Evolutionary conservation across 2,329 filamentous ascomycete species (phyloP).

Genomic region (Tolypocladium inflatum): DNA sequence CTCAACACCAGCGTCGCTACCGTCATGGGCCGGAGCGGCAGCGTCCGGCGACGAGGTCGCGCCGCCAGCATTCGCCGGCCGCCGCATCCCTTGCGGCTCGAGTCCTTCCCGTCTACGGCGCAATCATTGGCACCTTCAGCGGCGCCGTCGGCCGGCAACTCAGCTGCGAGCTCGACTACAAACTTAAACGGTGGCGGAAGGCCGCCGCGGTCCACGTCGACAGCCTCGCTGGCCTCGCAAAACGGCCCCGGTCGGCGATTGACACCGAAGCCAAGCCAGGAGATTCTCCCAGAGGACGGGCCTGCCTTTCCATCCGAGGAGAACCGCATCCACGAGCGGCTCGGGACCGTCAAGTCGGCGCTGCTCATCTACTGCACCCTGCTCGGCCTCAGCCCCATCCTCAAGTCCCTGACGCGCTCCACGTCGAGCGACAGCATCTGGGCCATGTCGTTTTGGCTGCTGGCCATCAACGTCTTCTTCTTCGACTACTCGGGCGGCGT

Average conservation of each 20-base stretch:
- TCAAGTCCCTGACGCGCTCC: constrained; percentile 90
- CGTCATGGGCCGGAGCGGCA: constrained; percentile 22
- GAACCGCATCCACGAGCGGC: constrained; percentile 38
- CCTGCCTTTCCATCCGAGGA: constrained; percentile 16
- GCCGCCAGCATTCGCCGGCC: constrained; percentile 28
- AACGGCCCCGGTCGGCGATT: neutral
- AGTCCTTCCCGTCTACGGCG: constrained; percentile 15
- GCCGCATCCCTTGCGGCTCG: constrained; percentile 16
- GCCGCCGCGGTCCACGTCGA: constrained; percentile 42
- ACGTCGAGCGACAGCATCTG: constrained; percentile 94
- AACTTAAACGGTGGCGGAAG: constrained; percentile 37
- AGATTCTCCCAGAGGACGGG: constrained; percentile 17
- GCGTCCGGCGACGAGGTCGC: constrained; percentile 22
- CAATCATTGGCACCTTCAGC: constrained; percentile 16
- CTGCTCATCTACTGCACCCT: constrained; percentile 88
- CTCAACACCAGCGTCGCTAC: constrained; percentile 24
- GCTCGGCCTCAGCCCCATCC: constrained; percentile 83
- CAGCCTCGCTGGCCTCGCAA: constrained; percentile 17
- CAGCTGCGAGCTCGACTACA: constrained; percentile 36
- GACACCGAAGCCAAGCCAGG: constrained; percentile 17
- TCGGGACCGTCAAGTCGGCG: constrained; percentile 85
- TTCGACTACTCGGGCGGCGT: constrained; percentile 84
- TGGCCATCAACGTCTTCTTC: constrained; percentile 94
- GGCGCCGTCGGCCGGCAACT: constrained; percentile 12
- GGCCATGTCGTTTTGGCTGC: constrained; percentile 89